A percentile compares a stretch with the other conserved stretches of the same genome.
Conservation (phyloP, 2,329 filamentous ascomycete species). For the Remersonia thermophila region DNA sequence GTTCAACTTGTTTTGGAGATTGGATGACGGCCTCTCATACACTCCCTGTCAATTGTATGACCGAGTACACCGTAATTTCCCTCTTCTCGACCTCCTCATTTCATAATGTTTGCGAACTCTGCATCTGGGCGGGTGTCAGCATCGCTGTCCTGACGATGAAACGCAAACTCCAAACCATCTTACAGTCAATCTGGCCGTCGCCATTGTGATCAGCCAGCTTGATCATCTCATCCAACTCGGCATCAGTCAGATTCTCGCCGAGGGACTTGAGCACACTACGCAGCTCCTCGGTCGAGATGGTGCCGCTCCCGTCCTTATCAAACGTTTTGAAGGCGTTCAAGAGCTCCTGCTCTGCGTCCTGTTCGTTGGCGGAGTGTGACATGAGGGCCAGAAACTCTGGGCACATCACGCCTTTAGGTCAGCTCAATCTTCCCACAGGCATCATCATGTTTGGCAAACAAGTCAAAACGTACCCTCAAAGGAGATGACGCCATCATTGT, state of each 20-base stretch:
- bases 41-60: no score
- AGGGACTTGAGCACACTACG: slow-evolving; percentile 52
- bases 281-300: slow-evolving; percentile 50
- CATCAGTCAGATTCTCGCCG: slow-evolving; percentile 51
- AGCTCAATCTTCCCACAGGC: background rate
- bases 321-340: slow-evolving; percentile 54
- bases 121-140: slow-evolving; percentile 12
- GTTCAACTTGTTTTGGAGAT: no score
- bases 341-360: slow-evolving; percentile 52
- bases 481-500: slow-evolving; percentile 54
- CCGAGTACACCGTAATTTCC: no score
- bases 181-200: slow-evolving; percentile 53
- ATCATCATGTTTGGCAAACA: background rate
- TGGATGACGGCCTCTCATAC: no score
- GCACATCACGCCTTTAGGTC: background rate
- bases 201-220: slow-evolving; percentile 52
- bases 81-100: slow-evolving; percentile 6
- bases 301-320: slow-evolving; percentile 53
- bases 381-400: slow-evolving; percentile 55
- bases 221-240: slow-evolving; percentile 55
- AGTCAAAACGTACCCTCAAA: slow-evolving; percentile 38
- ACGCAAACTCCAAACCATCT: no score
- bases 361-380: slow-evolving; percentile 49
- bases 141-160: background rate
- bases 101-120: slow-evolving; percentile 19